phyloP scores from a whole-genome alignment of 345 rosid genomes.

The Mallotus nudiflorus region DNA sequence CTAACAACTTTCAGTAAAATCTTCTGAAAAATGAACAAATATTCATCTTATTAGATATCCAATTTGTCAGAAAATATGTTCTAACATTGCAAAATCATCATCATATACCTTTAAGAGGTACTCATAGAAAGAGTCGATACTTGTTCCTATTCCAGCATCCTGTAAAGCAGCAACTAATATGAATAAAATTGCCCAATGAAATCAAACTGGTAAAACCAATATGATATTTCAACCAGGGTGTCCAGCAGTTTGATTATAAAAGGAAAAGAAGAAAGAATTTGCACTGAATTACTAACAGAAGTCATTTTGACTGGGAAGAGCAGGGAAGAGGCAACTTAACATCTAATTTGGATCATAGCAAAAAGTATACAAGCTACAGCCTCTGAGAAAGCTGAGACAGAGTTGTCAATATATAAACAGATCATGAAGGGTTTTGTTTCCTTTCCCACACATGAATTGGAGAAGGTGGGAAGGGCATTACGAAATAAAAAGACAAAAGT shows the following conservation, averaged over 20 bases:
- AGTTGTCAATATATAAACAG: too few relatives aligned
- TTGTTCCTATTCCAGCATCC: conserved; percentile 99
- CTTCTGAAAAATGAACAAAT: not conserved
- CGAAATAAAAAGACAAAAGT: too few relatives aligned
- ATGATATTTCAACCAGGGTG: conserved; percentile 4
- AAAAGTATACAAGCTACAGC: too few relatives aligned
- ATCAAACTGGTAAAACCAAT: not conserved
- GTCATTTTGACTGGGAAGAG: not conserved
- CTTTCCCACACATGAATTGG: not conserved
- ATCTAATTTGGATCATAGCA: too few relatives aligned
- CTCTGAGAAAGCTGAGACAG: too few relatives aligned
- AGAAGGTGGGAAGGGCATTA: too few relatives aligned
- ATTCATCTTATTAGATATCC: not conserved
- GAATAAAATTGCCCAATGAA: conserved; percentile 6
- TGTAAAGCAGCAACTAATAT: conserved; percentile 44
- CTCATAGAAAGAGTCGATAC: conserved; percentile 97
- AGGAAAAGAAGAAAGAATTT: not conserved
- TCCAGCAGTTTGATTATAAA: conserved; percentile 6
- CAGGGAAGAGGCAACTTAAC: not conserved
- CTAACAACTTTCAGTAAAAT: conserved; percentile 8
- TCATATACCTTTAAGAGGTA: conserved; percentile 79
- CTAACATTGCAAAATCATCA: not conserved
- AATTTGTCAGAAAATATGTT: not conserved
- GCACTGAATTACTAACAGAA: not conserved
- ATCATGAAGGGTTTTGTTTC: too few relatives aligned